Percentiles rank a stretch among this genome's conserved stretches.
phyloP scores from a whole-genome alignment of 139 green algal genomes.

The Protoeuglena noctilucae region DNA sequence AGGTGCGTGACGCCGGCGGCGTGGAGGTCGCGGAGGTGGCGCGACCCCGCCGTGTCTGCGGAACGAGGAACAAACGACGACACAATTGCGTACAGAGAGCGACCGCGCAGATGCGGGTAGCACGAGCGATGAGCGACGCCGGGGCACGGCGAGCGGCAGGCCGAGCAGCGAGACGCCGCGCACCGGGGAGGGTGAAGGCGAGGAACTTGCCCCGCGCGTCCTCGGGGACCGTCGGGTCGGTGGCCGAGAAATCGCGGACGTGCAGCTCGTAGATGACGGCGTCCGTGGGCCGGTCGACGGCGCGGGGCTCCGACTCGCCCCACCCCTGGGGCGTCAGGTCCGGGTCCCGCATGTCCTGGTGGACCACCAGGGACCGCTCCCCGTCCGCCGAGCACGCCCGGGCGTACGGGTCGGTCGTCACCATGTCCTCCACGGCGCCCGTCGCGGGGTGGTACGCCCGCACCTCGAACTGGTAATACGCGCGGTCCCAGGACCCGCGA shows the following conservation, averaged over 20 bases:
- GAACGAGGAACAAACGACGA: no score
- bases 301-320: constrained; percentile 15
- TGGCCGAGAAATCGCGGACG: constrained; percentile 72
- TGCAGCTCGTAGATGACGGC: constrained; percentile 80
- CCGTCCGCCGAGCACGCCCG: constrained; percentile 40
- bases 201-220: constrained; percentile 54
- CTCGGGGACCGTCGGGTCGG: constrained; percentile 38
- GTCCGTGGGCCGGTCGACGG: constrained; percentile 30
- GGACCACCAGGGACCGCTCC: constrained; percentile 24
- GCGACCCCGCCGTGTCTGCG: constrained; percentile 8
- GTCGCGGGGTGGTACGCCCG: constrained; percentile 45
- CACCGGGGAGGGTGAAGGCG: constrained; percentile 39
- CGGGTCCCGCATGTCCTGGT: constrained; percentile 17
- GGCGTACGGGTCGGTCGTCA: constrained; percentile 67
- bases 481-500: constrained; percentile 38
- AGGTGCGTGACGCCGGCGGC: constrained; percentile 58
- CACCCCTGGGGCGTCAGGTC: constrained; percentile 29
- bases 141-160: constrained; percentile 5
- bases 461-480: constrained; percentile 51
- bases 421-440: constrained; percentile 16
- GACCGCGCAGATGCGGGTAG: no score
- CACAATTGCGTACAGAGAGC: no score
- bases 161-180: neutral
- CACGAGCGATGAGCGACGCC: constrained; percentile 19
- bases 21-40: constrained; percentile 30